Percentiles rank a stretch among this genome's conserved stretches.
phyloP scores from a whole-genome alignment of 495 filamentous ascomycete genomes.

The Amphirosellinia nigrospora region DNA sequence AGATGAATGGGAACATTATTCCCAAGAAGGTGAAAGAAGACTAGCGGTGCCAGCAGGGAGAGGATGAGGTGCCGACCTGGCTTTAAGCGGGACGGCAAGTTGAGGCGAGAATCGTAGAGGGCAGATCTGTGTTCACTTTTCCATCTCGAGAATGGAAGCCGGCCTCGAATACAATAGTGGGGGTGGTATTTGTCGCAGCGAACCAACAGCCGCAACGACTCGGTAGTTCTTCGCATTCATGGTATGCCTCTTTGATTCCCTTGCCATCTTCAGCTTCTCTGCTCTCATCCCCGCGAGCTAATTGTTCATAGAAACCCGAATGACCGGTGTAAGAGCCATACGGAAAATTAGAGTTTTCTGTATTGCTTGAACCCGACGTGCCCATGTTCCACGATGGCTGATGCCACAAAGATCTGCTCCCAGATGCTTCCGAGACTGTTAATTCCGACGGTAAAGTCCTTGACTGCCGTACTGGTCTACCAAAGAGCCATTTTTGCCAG shows the following conservation, averaged over 20 bases:
- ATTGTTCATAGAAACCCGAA: background rate
- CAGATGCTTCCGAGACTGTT: slow-evolving; percentile 20
- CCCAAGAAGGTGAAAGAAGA: background rate
- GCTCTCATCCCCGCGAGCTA: background rate
- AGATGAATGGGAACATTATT: background rate
- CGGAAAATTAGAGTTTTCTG: slow-evolving; percentile 13
- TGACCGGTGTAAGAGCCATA: background rate
- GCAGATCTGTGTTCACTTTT: background rate
- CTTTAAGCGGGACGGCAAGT: background rate
- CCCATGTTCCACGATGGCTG: background rate
- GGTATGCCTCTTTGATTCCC: background rate
- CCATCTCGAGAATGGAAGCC: background rate
- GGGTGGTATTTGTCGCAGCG: background rate
- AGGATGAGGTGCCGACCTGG: background rate
- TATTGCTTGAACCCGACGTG: slow-evolving; percentile 11
- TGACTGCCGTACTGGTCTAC: background rate
- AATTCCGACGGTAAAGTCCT: background rate
- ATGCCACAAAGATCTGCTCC: slow-evolving; percentile 2
- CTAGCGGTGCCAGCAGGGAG: background rate
- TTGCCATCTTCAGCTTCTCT: background rate
- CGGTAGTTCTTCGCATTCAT: background rate
- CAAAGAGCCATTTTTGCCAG: slow-evolving; percentile 10
- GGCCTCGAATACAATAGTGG: background rate
- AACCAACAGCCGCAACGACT: background rate
- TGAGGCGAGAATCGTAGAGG: background rate